Percentiles rank a stretch among this genome's conserved stretches.
Conservation (phyloP, 768 basidiomycete species). For the Chalciporus pseudorubinellus region DNA sequence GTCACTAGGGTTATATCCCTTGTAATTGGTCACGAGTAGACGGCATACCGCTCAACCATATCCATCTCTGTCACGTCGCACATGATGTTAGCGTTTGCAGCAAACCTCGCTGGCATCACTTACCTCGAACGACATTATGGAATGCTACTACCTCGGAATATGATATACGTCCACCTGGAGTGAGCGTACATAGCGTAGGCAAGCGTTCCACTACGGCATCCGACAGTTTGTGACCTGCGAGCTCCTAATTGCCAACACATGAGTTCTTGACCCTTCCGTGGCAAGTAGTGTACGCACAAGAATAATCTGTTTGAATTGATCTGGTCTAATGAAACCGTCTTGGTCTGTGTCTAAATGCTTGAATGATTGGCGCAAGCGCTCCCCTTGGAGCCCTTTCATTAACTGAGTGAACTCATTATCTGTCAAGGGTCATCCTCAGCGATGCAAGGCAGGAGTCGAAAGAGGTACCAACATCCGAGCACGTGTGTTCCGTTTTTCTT, state of each 20-base stretch:
- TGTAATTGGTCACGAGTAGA: neutral
- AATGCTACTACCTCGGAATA: conserved; percentile 97
- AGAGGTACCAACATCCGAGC: conserved; percentile 70
- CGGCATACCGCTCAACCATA: conserved; percentile 77
- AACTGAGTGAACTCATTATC: conserved; percentile 97
- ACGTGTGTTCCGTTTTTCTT: conserved; percentile 90
- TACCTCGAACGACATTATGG: conserved; percentile 92
- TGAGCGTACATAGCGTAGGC: conserved; percentile 88
- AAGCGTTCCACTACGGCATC: conserved; percentile 89
- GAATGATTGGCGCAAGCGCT: conserved; percentile 95
- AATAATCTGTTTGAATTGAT: conserved; percentile 94
- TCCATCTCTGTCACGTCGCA: conserved; percentile 70
- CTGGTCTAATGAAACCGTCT: conserved; percentile 91
- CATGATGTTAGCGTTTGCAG: conserved; percentile 4
- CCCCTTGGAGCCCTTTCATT: conserved; percentile 98
- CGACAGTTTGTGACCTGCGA: conserved; percentile 96
- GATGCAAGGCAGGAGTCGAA: neutral
- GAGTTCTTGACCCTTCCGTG: neutral
- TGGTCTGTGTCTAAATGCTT: conserved; percentile 85
- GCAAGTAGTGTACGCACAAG: conserved; percentile 51
- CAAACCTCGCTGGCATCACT: conserved; percentile 21
- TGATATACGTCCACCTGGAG: conserved; percentile 85
- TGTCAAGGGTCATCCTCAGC: conserved; percentile 30
- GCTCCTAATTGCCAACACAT: conserved; percentile 55
- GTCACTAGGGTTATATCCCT: conserved; percentile 4